A percentile compares a stretch with the other conserved stretches of the same genome.
phyloP scores from a whole-genome alignment of 257 asterid species.

The Rubia yunnanensis region DNA sequence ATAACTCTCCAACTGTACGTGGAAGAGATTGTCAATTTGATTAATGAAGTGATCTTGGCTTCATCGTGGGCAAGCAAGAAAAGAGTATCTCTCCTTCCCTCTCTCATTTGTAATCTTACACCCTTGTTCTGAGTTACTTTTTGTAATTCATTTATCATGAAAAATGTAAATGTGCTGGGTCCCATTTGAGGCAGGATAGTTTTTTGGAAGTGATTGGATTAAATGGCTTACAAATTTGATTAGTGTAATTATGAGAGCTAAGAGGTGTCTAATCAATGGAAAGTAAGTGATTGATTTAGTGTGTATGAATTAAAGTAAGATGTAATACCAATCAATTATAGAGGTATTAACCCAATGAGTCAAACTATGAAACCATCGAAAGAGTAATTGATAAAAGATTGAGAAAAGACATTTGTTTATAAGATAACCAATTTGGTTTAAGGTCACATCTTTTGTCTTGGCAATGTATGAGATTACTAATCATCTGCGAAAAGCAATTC shows the following conservation, averaged over 20 bases:
- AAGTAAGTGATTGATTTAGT: too few species aligned
- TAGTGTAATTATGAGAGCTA: too few species aligned
- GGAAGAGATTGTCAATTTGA: constrained; percentile 75
- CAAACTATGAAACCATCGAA: neutral
- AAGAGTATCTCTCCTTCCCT: constrained; percentile 37
- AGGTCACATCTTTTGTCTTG: neutral
- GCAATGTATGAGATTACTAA: neutral
- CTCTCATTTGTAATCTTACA: neutral
- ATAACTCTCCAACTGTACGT: constrained; percentile 74
- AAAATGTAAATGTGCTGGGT: too few species aligned
- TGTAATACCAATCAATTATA: too few species aligned
- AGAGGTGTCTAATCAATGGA: too few species aligned
- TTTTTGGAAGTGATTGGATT: too few species aligned
- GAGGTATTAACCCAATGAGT: neutral
- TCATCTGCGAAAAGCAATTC: too few species aligned
- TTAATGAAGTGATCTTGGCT: constrained; percentile 61
- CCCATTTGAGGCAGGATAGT: too few species aligned
- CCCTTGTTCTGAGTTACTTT: neutral
- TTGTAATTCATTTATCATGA: neutral
- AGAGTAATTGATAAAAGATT: neutral
- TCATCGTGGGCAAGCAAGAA: constrained; percentile 95
- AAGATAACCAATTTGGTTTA: too few species aligned
- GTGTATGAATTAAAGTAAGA: neutral
- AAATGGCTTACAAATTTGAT: too few species aligned
- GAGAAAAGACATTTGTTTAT: too few species aligned